These are phyloP conservation scores for Leishmania gerbilli DNA, from an alignment of 208 protist genomes.

Conservation along the genomic window DNA sequence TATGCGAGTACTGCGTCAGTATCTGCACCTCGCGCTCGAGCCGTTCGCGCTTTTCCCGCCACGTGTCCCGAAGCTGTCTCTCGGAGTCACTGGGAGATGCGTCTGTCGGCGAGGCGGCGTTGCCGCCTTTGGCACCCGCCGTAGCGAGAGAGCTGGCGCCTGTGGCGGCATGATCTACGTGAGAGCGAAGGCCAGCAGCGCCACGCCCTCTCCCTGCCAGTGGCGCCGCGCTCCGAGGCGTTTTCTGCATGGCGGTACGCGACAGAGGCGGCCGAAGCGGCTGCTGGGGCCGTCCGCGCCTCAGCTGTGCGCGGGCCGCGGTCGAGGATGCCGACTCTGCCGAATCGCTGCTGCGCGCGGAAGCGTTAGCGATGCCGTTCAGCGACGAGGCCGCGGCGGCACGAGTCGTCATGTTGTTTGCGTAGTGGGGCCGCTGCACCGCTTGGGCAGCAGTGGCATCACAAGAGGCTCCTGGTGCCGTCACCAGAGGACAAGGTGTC, in stretches of 20 bases:
- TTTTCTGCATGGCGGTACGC: too few species aligned
- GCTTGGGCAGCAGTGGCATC: not conserved
- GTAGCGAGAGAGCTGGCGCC: not conserved
- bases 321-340: conserved; percentile 1
- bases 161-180: not conserved
- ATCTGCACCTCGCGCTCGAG: conserved; percentile 23
- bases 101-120: not conserved
- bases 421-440: not conserved
- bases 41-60: conserved; percentile 19
- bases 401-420: not conserved
- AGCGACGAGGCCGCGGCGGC: not conserved
- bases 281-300: not conserved
- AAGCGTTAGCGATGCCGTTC: not conserved
- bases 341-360: not conserved
- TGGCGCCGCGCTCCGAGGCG: not conserved
- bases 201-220: not conserved
- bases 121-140: not conserved
- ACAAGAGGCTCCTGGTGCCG: not conserved
- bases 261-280: conserved; percentile 1
- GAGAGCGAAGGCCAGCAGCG: not conserved
- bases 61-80: conserved; percentile 9
- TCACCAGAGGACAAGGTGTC: not conserved
- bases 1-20: conserved; percentile 14
- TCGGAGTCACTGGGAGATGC: not conserved
- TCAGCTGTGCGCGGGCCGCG: not conserved